phyloP scores from a whole-genome alignment of 306 rosid genomes.

The Leucaena leucocephala region DNA sequence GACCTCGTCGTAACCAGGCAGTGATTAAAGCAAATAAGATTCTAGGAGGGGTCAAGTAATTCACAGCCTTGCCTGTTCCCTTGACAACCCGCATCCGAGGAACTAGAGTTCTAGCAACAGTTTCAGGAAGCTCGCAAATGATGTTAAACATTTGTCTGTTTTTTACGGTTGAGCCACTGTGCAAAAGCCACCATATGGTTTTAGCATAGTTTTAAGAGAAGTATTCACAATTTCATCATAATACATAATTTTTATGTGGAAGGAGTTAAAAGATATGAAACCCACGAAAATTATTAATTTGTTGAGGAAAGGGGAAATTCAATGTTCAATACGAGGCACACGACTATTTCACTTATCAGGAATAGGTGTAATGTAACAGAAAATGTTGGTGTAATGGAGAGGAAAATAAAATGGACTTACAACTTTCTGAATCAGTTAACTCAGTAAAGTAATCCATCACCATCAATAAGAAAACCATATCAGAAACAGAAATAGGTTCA shows the following conservation, averaged over 20 bases:
- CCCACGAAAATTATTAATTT: neutral
- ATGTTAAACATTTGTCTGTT: slow-evolving; percentile 86
- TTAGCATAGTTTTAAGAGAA: slow-evolving; percentile 16
- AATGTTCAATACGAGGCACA: neutral
- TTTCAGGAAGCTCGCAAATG: slow-evolving; percentile 95
- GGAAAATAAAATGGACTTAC: neutral
- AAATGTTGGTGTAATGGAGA: slow-evolving; percentile 3
- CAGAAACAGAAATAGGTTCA: slow-evolving; percentile 21
- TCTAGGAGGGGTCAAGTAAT: slow-evolving; percentile 93
- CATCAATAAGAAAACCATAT: slow-evolving; percentile 6
- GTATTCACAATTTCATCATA: neutral
- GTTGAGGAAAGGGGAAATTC: neutral
- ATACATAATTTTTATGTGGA: neutral
- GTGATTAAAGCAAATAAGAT: slow-evolving; percentile 90
- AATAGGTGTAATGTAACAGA: neutral
- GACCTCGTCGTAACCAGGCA: slow-evolving; percentile 88
- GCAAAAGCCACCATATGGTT: slow-evolving; percentile 32
- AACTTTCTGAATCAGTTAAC: neutral
- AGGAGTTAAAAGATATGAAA: slow-evolving; percentile 6
- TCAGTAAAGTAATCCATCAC: slow-evolving; percentile 7
- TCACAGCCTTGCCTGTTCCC: slow-evolving; percentile 87
- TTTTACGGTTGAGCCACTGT: slow-evolving; percentile 80
- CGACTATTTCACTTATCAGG: neutral
- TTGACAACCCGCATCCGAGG: slow-evolving; percentile 94
- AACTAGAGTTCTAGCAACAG: slow-evolving; percentile 93